A percentile compares a stretch with the other conserved stretches of the same genome.
Evolutionary conservation across 345 rosid genomes (phyloP).

Genomic region (Chamaenerion angustifolium): DNA sequence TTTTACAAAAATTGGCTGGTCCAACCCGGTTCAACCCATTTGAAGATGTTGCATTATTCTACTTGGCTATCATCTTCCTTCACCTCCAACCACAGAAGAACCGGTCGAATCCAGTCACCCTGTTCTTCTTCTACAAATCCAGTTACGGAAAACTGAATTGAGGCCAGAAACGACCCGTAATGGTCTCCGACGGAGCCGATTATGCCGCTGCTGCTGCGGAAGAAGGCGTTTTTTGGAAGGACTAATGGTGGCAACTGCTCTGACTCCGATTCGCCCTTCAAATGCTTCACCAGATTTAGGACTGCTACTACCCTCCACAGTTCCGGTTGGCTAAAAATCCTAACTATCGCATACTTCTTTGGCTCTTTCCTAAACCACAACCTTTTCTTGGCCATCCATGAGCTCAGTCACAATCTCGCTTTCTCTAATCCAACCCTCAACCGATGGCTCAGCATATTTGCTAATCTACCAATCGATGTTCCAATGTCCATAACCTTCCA

Average conservation of each 20-base stretch:
- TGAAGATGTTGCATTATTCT: constrained; percentile 2
- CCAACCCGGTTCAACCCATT: no score
- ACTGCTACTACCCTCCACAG: constrained; percentile 46
- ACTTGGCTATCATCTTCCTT: neutral
- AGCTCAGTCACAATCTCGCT: constrained; percentile 84
- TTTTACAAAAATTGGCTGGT: no score
- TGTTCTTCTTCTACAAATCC: neutral
- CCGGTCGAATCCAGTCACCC: neutral
- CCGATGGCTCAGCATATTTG: constrained; percentile 80
- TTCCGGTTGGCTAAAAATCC: constrained; percentile 62
- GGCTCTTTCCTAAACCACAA: constrained; percentile 87
- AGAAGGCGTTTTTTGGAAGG: constrained; percentile 11
- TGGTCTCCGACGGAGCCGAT: neutral
- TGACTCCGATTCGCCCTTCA: constrained; percentile 29
- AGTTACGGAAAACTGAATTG: neutral
- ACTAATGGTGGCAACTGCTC: constrained; percentile 9
- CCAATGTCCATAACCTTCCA: constrained; percentile 88
- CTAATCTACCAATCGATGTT: constrained; percentile 77
- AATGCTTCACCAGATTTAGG: no score
- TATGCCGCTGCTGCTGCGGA: constrained; percentile 9
- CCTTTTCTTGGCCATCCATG: constrained; percentile 84
- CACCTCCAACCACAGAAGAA: neutral
- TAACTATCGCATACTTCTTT: constrained; percentile 55
- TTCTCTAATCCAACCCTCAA: constrained; percentile 67
- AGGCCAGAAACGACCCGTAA: neutral